Conservation (phyloP, 176 grass and related monocot species). For the Carex littledalei region DNA sequence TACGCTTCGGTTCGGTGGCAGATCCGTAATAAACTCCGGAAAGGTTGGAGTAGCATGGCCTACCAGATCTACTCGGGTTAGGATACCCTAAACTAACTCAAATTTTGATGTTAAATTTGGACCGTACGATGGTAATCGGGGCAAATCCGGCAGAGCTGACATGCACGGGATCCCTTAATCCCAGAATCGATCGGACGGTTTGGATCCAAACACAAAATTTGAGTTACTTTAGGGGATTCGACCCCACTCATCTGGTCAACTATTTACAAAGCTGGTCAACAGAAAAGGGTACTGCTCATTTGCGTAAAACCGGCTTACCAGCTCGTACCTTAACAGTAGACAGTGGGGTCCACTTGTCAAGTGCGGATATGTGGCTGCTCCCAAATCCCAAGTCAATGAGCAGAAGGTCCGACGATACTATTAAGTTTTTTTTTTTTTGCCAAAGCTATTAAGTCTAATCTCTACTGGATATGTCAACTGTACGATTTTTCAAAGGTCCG, state of each 20-base stretch:
- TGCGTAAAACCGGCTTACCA: background rate
- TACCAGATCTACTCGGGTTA: no score
- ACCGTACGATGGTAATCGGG: no score
- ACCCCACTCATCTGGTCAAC: background rate
- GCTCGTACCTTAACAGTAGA: background rate
- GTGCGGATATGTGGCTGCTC: background rate
- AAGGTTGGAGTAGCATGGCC: background rate
- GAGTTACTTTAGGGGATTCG: no score
- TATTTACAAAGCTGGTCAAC: background rate
- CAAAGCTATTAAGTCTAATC: background rate
- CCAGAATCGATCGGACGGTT: no score
- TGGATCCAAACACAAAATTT: no score
- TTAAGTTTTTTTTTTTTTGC: no score
- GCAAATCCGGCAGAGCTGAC: no score
- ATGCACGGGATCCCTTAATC: no score
- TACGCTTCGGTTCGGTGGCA: conserved; percentile 3
- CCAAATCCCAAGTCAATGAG: background rate
- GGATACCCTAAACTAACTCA: no score
- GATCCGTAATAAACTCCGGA: background rate
- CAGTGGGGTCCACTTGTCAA: background rate
- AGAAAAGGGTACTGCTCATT: background rate
- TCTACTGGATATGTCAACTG: background rate
- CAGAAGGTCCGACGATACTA: background rate
- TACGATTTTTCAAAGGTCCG: background rate
- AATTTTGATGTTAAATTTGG: no score